phyloP scores from a whole-genome alignment of 495 filamentous ascomycete genomes.

The Tuber magnatum region DNA sequence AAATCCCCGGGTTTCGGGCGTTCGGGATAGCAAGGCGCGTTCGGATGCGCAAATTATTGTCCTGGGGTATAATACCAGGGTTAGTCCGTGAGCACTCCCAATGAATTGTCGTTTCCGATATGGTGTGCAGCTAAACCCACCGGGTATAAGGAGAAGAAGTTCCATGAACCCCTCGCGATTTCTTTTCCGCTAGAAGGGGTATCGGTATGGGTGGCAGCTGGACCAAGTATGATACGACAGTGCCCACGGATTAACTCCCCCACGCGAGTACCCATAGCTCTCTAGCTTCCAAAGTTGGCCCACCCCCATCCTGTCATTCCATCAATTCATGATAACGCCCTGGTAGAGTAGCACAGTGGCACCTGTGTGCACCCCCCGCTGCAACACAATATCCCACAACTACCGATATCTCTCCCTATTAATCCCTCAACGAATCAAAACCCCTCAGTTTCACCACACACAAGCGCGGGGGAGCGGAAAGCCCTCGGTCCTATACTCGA shows the following conservation, averaged over 20 bases:
- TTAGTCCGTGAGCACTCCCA: no score
- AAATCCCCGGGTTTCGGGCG: background rate
- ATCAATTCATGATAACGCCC: background rate
- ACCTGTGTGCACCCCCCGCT: background rate
- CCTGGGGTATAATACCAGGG: no score
- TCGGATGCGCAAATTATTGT: background rate
- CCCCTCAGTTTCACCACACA: background rate
- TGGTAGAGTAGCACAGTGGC: background rate
- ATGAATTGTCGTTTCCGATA: no score
- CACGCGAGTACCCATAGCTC: background rate
- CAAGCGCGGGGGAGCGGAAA: background rate
- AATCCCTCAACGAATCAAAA: background rate
- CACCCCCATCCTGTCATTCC: background rate
- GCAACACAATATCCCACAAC: background rate
- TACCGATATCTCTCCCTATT: background rate
- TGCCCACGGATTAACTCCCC: no score
- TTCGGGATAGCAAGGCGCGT: background rate
- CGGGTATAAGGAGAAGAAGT: no score
- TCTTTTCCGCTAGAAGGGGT: no score
- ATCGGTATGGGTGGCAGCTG: no score
- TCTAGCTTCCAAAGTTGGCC: background rate
- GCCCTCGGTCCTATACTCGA: background rate
- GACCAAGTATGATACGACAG: no score
- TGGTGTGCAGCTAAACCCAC: no score
- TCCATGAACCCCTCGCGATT: no score